phyloP scores from a whole-genome alignment of 2,329 filamentous ascomycete genomes.

The Colletotrichum theobromicola region DNA sequence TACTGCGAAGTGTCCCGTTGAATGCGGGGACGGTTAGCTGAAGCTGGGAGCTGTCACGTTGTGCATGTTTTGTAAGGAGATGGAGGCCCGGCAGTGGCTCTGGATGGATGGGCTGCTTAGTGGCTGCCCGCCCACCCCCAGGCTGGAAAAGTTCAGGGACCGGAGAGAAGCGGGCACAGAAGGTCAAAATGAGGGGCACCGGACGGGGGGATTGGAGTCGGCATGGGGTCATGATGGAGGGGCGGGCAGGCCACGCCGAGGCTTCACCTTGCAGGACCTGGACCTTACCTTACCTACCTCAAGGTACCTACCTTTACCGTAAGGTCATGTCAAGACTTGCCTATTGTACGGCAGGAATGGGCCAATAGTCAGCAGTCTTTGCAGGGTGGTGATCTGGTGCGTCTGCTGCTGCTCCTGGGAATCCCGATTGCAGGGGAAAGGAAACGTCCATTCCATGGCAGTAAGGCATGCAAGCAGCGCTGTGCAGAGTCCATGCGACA shows the following conservation, averaged over 20 bases:
- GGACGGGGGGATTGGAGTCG: conserved; percentile 4
- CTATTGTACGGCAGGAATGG: background rate
- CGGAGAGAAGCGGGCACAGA: conserved; percentile 20
- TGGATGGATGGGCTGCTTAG: background rate
- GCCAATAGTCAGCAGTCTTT: background rate
- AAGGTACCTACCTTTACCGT: background rate
- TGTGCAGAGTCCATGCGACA: background rate
- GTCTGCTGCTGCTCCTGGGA: background rate
- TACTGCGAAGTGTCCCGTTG: conserved; percentile 1
- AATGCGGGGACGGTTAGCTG: conserved; percentile 12
- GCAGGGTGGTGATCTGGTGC: background rate
- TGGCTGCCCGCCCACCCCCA: background rate
- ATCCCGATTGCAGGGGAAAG: background rate
- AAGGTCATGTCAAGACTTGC: background rate
- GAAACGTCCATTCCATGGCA: no score
- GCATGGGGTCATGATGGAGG: conserved; percentile 9
- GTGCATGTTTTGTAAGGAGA: background rate
- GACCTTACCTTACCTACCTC: background rate
- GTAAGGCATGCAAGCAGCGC: background rate
- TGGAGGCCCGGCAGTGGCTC: background rate
- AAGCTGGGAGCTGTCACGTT: background rate
- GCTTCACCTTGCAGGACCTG: background rate
- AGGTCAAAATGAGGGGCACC: conserved; percentile 17
- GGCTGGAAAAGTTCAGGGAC: conserved; percentile 1
- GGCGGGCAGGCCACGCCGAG: background rate